phyloP scores from a whole-genome alignment of 2,329 filamentous ascomycete genomes.

The Curvularia verruculosa region DNA sequence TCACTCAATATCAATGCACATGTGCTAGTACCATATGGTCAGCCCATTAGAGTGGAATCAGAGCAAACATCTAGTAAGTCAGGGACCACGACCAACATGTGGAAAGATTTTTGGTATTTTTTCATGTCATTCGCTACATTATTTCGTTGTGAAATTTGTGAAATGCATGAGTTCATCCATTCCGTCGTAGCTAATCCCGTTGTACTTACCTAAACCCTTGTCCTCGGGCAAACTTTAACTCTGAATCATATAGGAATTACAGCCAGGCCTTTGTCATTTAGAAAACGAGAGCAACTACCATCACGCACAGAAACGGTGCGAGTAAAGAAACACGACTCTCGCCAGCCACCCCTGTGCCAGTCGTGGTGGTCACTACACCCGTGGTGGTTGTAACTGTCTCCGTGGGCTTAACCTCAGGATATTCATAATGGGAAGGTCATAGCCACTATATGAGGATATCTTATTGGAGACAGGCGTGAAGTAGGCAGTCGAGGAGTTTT shows the following conservation, averaged over 20 bases:
- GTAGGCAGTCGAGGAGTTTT: background rate
- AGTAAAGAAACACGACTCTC: constrained; percentile 10
- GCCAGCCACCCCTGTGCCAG: constrained; percentile 8
- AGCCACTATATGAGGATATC: constrained; percentile 7
- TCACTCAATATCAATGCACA: background rate
- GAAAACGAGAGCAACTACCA: constrained; percentile 10
- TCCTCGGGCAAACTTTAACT: background rate
- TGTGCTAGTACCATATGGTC: background rate
- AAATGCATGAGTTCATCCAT: background rate
- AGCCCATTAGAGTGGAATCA: background rate
- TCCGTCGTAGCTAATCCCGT: background rate
- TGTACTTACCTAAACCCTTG: background rate
- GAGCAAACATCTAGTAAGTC: background rate
- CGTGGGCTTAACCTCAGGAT: constrained; percentile 5
- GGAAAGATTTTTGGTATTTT: background rate
- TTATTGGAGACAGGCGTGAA: background rate
- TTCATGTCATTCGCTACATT: background rate
- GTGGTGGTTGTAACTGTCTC: background rate
- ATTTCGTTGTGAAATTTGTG: background rate
- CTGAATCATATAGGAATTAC: background rate
- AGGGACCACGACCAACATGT: background rate
- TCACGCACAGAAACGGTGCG: constrained; percentile 11
- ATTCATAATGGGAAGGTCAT: constrained; percentile 16
- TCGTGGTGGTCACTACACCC: background rate
- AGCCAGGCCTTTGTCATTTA: constrained; percentile 8